Evolutionary conservation across 495 filamentous ascomycete genomes (phyloP), one percentile per base, ranked within the genome.

Genomic region (Physcia stellaris): DNA sequence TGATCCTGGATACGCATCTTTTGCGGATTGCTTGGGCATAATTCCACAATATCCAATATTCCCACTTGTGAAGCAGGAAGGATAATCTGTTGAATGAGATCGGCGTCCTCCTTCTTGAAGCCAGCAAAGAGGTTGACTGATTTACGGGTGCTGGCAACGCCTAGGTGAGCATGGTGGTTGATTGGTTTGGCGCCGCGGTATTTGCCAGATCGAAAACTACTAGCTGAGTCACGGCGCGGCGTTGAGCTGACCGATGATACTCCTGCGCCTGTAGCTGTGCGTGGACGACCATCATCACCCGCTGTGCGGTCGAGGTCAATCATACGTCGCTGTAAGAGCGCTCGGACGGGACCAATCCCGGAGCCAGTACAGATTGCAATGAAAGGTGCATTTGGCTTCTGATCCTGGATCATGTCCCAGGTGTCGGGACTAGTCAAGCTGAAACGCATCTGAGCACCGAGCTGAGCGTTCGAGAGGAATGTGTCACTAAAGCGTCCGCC

Each of bases 281-380:
- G n/a, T n/a, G n/a, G n/a, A n/a, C n/a, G n/a, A n/a, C n/a, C n/a
- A n/a, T n/a, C n/a, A n/a, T n/a, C n/a, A n/a, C n/a, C n/a, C n/a
- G n/a, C n/a, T n/a, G n/a, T n/a, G n/a, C n/a, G n/a, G n/a, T n/a
- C n/a, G n/a, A n/a, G n/a, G n/a, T n/a, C n/a, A n/a, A n/a, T n/a
- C n/a, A 50, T 39, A 17, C 41, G 50, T 32, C 33, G 32, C 24
- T 47, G 42, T n/a, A 52, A 39, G n/a, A 54, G 39, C 26, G 30
- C 28, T 18, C 46, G 51, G 10, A 54, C 22, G 15, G 50, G 50
- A 35, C 44, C 51, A 18, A 54, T 46, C 20, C 51, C 50, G 1
- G 49, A 49, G n/a, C 51, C 50, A 4, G 50, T 54, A 13, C 42
- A 46, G 15, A 54, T 28, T 20, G 42, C 36, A 18, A 54, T 16